A percentile compares a stretch with the other conserved stretches of the same genome.
Conservation (phyloP, 768 basidiomycete genomes). For the Daedalea quercina region DNA sequence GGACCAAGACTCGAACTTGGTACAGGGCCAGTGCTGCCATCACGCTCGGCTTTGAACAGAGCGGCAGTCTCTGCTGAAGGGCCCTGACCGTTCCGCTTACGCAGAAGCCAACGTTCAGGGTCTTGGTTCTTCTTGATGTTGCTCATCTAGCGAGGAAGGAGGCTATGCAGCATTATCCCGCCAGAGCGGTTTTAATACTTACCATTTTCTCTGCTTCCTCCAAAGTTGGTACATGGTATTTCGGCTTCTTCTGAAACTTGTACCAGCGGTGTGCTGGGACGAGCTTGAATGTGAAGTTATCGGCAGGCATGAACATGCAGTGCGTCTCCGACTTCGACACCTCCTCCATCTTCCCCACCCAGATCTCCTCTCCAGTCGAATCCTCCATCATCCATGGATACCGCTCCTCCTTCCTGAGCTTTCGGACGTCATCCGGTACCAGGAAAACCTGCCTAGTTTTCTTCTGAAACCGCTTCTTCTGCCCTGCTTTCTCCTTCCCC, state of each 20-base stretch:
- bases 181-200: constrained; percentile 21
- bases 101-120: constrained; percentile 63
- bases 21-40: constrained; percentile 23
- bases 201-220: constrained; percentile 66
- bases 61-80: constrained; percentile 58
- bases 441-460: constrained; percentile 80
- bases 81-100: constrained; percentile 50
- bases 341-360: constrained; percentile 82
- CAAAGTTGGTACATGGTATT: constrained; percentile 61
- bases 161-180: background rate
- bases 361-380: constrained; percentile 58
- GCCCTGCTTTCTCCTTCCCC: constrained; percentile 28
- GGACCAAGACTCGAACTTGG: constrained; percentile 57
- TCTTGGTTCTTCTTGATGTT: constrained; percentile 69
- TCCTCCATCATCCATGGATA: constrained; percentile 94
- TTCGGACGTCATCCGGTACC: constrained; percentile 70
- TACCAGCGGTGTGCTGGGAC: constrained; percentile 88
- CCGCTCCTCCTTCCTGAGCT: constrained; percentile 78
- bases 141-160: constrained; percentile 28
- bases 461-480: constrained; percentile 74
- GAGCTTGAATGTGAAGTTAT: constrained; percentile 79
- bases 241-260: constrained; percentile 84
- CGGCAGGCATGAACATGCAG: constrained; percentile 80
- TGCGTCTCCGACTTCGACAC: constrained; percentile 62
- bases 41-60: constrained; percentile 63